These are phyloP conservation scores for Zygnema circumcarinatum DNA, from an alignment of 139 green algal genomes.

Conservation along the genomic window DNA sequence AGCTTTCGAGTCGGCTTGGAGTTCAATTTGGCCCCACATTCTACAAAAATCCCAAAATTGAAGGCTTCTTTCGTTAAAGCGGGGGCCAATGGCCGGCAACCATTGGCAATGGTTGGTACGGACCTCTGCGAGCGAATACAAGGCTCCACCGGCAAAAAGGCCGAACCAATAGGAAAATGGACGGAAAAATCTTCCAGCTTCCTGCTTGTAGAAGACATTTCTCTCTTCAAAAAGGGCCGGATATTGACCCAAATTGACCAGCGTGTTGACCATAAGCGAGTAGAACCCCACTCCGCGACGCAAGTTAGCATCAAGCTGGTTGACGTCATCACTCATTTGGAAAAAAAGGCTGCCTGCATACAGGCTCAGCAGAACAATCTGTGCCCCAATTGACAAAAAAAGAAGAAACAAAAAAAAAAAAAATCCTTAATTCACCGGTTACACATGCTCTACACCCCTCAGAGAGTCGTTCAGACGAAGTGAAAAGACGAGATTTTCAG, in stretches of 20 bases:
- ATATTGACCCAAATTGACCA: slow-evolving; percentile 13
- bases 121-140: slow-evolving; percentile 2
- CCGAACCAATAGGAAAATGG: not conserved
- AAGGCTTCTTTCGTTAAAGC: no score
- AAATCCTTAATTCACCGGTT: not conserved
- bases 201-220: slow-evolving; percentile 31
- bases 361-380: not conserved
- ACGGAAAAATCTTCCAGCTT: slow-evolving; percentile 16
- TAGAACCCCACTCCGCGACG: not conserved
- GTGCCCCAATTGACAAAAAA: not conserved
- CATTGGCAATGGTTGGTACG: no score
- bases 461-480: not conserved
- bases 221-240: slow-evolving; percentile 7
- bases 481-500: not conserved
- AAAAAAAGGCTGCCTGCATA: slow-evolving; percentile 18
- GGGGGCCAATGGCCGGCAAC: no score
- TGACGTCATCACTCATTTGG: not conserved
- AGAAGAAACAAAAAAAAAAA: not conserved
- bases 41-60: no score
- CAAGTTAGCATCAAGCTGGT: slow-evolving; percentile 14
- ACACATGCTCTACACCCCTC: not conserved
- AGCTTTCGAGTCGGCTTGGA: no score
- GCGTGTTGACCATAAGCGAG: not conserved
- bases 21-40: no score
- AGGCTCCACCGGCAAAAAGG: not conserved